phyloP scores from a whole-genome alignment of 306 rosid genomes.

The Luffa acutangula region DNA sequence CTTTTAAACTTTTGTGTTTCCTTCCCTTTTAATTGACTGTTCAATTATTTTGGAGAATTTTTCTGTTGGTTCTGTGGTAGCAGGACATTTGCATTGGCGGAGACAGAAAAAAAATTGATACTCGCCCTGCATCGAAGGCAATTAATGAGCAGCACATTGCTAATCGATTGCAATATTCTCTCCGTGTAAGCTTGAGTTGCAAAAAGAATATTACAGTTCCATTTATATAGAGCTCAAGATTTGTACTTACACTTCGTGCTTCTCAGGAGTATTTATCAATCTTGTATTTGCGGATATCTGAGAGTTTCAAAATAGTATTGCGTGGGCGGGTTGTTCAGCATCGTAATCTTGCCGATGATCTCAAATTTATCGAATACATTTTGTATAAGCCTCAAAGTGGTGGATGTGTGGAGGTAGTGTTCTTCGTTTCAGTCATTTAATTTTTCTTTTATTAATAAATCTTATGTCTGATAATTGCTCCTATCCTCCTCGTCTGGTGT shows the following conservation, averaged over 20 bases:
- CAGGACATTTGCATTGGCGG: conserved; percentile 76
- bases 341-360: conserved; percentile 70
- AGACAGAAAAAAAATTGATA: conserved; percentile 31
- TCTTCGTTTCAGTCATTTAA: conserved; percentile 6
- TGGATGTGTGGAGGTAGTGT: conserved; percentile 48
- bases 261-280: conserved; percentile 77
- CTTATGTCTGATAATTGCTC: neutral
- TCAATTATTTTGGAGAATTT: neutral
- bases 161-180: conserved; percentile 49
- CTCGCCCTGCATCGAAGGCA: conserved; percentile 16
- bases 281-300: conserved; percentile 70
- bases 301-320: conserved; percentile 48
- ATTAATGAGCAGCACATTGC: conserved; percentile 73
- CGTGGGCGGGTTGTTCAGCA: conserved; percentile 65
- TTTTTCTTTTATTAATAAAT: neutral
- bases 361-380: conserved; percentile 51
- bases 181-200: conserved; percentile 50
- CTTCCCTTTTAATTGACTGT: neutral
- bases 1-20: neutral
- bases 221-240: neutral
- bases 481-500: neutral
- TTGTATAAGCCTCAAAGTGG: conserved; percentile 53
- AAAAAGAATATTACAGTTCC: neutral
- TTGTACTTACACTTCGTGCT: conserved; percentile 19
- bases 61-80: conserved; percentile 17